These are phyloP conservation scores for Erythrophleum ivorense DNA, from an alignment of 331 rosid genomes.

Conservation along the genomic window DNA sequence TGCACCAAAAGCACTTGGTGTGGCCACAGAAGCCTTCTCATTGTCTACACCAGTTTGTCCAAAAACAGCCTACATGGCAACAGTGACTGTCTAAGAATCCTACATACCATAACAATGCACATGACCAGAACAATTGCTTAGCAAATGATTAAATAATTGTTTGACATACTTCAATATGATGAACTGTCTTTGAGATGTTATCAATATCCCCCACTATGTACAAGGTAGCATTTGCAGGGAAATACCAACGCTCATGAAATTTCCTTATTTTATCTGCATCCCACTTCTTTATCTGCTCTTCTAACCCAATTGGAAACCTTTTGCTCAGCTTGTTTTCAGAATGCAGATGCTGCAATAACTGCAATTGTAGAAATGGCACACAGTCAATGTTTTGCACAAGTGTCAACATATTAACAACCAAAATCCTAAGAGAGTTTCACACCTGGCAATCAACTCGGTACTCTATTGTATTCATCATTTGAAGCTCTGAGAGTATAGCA, in stretches of 20 bases:
- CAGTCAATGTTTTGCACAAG: slow-evolving; percentile 35
- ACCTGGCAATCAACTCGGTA: slow-evolving; percentile 99
- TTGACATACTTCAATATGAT: slow-evolving; percentile 82
- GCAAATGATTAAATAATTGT: slow-evolving; percentile 33
- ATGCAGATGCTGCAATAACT: slow-evolving; percentile 97
- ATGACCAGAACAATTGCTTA: slow-evolving; percentile 19
- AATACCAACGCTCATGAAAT: slow-evolving; percentile 99
- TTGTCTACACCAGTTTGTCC: slow-evolving; percentile 76
- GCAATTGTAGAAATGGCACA: slow-evolving; percentile 40
- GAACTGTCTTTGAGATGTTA: slow-evolving; percentile 76
- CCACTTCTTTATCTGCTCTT: slow-evolving; percentile 98
- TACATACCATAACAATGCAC: slow-evolving; percentile 26
- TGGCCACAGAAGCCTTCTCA: slow-evolving; percentile 68
- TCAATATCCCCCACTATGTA: slow-evolving; percentile 97
- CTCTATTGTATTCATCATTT: slow-evolving; percentile 99
- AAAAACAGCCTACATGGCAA: slow-evolving; percentile 77
- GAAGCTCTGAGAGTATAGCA: slow-evolving; percentile 97
- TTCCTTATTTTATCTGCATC: slow-evolving; percentile 98
- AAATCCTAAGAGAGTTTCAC: slow-evolving; percentile 33
- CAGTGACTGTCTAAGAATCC: slow-evolving; percentile 31
- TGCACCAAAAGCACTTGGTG: slow-evolving; percentile 92
- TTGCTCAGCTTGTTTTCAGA: slow-evolving; percentile 99
- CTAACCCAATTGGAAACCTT: slow-evolving; percentile 98
- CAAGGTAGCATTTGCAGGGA: slow-evolving; percentile 98
- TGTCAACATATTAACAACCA: slow-evolving; percentile 36